Evolutionary conservation across 305 asterid species (phyloP).

Genomic region (Caryopteris hybrid): DNA sequence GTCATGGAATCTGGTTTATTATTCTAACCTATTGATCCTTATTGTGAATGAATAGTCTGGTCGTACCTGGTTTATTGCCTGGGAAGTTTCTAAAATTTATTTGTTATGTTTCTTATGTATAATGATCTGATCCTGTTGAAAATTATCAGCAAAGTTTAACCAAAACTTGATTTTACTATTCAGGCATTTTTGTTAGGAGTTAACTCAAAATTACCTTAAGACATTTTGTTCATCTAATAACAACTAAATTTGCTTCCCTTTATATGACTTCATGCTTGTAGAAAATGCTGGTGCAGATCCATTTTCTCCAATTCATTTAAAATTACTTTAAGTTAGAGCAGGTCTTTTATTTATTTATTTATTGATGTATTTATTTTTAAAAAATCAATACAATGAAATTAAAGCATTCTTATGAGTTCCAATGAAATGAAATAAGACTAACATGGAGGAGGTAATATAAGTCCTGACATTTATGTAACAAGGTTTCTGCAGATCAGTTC

Average conservation of each 20-base stretch:
- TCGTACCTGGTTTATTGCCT: neutral
- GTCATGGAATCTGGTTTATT: neutral
- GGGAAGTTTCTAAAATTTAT: conserved; percentile 1
- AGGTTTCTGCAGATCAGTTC: conserved; percentile 2
- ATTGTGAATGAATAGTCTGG: neutral
- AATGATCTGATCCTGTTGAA: conserved; percentile 3
- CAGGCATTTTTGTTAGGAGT: neutral
- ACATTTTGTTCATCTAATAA: neutral
- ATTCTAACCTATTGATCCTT: neutral
- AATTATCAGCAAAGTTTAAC: neutral
- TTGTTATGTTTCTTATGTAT: neutral
- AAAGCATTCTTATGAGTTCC: neutral
- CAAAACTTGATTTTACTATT: neutral
- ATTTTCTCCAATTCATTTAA: neutral
- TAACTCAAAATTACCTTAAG: neutral
- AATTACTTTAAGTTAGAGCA: neutral
- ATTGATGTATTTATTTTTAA: no score
- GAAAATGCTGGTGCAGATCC: neutral
- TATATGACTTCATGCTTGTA: neutral
- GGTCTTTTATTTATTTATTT: neutral
- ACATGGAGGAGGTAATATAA: conserved; percentile 5
- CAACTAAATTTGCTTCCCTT: neutral
- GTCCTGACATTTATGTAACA: neutral
- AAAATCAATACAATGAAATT: neutral
- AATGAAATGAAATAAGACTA: neutral